Conservation (phyloP, 768 basidiomycete species). For the Rickenella mellea region DNA sequence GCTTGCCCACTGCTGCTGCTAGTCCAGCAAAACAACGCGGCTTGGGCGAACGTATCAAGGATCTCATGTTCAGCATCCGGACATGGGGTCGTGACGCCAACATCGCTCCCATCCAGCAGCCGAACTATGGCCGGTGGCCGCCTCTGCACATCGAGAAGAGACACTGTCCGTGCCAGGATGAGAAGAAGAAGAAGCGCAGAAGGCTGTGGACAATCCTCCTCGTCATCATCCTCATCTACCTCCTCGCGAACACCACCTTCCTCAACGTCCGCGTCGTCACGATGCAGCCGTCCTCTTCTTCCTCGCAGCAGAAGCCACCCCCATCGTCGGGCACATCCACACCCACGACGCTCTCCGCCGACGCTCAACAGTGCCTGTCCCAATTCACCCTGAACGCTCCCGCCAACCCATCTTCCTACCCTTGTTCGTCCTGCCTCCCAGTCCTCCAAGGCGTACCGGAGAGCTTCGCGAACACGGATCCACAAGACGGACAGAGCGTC, state of each 20-base stretch:
- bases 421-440: conserved; percentile 36
- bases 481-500: conserved; percentile 23
- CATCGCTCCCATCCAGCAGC: conserved; percentile 14
- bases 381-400: conserved; percentile 38
- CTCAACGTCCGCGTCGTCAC: conserved; percentile 26
- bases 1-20: neutral
- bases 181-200: conserved; percentile 20
- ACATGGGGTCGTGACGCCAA: conserved; percentile 19
- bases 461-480: conserved; percentile 20
- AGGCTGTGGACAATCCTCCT: conserved; percentile 21
- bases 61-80: conserved; percentile 26
- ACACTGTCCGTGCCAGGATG: conserved; percentile 9
- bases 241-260: conserved; percentile 30
- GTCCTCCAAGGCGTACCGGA: conserved; percentile 28
- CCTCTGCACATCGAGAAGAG: conserved; percentile 31
- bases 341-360: conserved; percentile 22
- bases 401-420: conserved; percentile 30
- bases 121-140: conserved; percentile 22
- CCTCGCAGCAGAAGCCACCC: too few species aligned
- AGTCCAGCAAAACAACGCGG: conserved; percentile 10
- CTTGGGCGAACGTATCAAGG: conserved; percentile 25
- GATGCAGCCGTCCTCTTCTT: conserved; percentile 8
- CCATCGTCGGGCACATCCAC: conserved; percentile 16
- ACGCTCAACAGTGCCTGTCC: conserved; percentile 34
- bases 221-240: conserved; percentile 29